These are phyloP conservation scores for Choiromyces venosus DNA, from an alignment of 495 filamentous ascomycete species.

Conservation along the genomic window DNA sequence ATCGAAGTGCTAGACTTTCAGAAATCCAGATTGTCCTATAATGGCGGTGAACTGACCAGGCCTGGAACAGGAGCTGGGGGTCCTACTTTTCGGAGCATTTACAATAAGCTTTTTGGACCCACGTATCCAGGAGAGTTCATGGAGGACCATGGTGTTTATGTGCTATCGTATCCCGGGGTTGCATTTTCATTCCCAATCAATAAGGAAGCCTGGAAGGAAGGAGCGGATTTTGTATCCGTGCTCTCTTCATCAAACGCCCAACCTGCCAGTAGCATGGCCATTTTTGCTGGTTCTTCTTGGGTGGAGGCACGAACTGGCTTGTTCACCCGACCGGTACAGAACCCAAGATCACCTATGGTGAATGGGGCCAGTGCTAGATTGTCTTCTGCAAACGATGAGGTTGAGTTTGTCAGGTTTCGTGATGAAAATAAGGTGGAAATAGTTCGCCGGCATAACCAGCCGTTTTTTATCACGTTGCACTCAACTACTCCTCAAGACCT, in stretches of 20 bases:
- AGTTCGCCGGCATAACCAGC: conserved; percentile 55
- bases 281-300: conserved; percentile 88
- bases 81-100: conserved; percentile 83
- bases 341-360: conserved; percentile 56
- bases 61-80: conserved; percentile 52
- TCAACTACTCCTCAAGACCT: conserved; percentile 86
- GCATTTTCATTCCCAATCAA: conserved; percentile 84
- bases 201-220: conserved; percentile 66
- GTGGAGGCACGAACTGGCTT: conserved; percentile 67
- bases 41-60: conserved; percentile 76
- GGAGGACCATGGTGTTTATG: conserved; percentile 60
- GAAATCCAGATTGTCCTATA: conserved; percentile 75
- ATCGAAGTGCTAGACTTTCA: conserved; percentile 89
- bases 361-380: conserved; percentile 42
- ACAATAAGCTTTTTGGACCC: conserved; percentile 82
- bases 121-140: conserved; percentile 90
- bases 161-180: conserved; percentile 88
- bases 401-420: conserved; percentile 69
- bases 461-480: conserved; percentile 65
- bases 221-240: conserved; percentile 78
- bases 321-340: conserved; percentile 66
- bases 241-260: conserved; percentile 71
- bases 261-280: conserved; percentile 72
- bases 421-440: conserved; percentile 72
- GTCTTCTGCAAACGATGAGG: conserved; percentile 57